Evolutionary conservation across 2,329 filamentous ascomycete genomes (phyloP).

Genomic region (Colletotrichum shisoi): DNA sequence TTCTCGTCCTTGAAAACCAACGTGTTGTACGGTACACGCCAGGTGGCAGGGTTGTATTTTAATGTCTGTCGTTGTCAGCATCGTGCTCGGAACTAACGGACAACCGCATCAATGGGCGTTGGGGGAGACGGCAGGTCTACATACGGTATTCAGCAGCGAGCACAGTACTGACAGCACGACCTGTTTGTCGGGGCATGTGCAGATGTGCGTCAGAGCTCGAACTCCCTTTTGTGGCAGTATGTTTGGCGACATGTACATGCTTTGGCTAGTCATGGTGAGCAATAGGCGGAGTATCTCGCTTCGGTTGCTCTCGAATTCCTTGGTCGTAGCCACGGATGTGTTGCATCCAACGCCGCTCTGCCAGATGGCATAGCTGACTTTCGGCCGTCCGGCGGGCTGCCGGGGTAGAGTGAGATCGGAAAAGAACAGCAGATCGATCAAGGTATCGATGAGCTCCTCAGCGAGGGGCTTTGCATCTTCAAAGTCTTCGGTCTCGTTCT

Average conservation of each 20-base stretch:
- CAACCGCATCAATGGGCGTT: not conserved
- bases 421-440: slow-evolving; percentile 90
- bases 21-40: slow-evolving; percentile 93
- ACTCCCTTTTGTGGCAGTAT: slow-evolving; percentile 83
- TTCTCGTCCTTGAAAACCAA: slow-evolving; percentile 91
- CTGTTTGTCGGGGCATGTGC: slow-evolving; percentile 88
- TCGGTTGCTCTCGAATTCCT: slow-evolving; percentile 91
- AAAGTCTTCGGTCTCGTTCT: slow-evolving; percentile 69
- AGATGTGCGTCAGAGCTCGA: slow-evolving; percentile 85
- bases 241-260: slow-evolving; percentile 88
- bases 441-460: slow-evolving; percentile 89
- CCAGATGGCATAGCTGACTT: slow-evolving; percentile 95
- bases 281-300: slow-evolving; percentile 88
- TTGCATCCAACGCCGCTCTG: slow-evolving; percentile 97
- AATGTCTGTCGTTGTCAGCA: slow-evolving; percentile 68
- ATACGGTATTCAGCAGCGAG: slow-evolving; percentile 90
- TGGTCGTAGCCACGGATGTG: slow-evolving; percentile 83
- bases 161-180: slow-evolving; percentile 88
- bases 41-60: slow-evolving; percentile 94
- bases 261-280: slow-evolving; percentile 84
- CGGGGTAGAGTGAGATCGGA: slow-evolving; percentile 85
- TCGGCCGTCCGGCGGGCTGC: slow-evolving; percentile 73
- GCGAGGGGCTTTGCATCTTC: slow-evolving; percentile 87
- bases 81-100: not conserved
- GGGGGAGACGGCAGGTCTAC: slow-evolving; percentile 46